Evolutionary conservation across 2,329 filamentous ascomycete genomes (phyloP).

Genomic region (Trichocomaceae sp.): DNA sequence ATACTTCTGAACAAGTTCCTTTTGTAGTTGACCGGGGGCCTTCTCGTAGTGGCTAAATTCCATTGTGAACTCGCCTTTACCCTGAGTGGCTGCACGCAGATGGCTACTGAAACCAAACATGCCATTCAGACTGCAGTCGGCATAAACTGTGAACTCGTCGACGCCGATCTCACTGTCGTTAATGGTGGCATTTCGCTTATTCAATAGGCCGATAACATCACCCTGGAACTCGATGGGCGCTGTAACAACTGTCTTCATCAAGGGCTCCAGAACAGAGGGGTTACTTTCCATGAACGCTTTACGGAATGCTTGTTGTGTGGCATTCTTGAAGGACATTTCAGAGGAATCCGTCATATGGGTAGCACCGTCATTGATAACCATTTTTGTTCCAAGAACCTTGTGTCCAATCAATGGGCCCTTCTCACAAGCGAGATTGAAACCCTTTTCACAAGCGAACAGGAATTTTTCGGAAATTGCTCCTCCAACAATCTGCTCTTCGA

Average conservation of each 20-base stretch:
- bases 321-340: slow-evolving; percentile 90
- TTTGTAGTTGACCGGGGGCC: slow-evolving; percentile 83
- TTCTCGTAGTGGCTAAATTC: slow-evolving; percentile 95
- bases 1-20: slow-evolving; percentile 61
- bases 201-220: slow-evolving; percentile 86
- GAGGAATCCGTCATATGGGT: slow-evolving; percentile 98
- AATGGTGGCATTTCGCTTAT: slow-evolving; percentile 93
- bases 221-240: slow-evolving; percentile 97
- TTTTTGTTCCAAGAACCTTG: slow-evolving; percentile 78
- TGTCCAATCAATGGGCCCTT: slow-evolving; percentile 91
- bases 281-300: slow-evolving; percentile 79
- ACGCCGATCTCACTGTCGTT: slow-evolving; percentile 89
- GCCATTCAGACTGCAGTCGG: slow-evolving; percentile 86
- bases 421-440: slow-evolving; percentile 73
- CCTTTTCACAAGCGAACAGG: slow-evolving; percentile 88
- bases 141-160: slow-evolving; percentile 88
- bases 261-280: slow-evolving; percentile 81
- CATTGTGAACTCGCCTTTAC: slow-evolving; percentile 98
- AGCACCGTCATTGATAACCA: slow-evolving; percentile 93
- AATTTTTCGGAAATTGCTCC: slow-evolving; percentile 94
- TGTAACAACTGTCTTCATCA: slow-evolving; percentile 98
- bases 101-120: slow-evolving; percentile 98
- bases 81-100: slow-evolving; percentile 86
- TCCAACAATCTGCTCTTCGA: slow-evolving; percentile 80
- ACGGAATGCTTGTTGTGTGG: slow-evolving; percentile 92